These are phyloP conservation scores for Vigna radiata DNA, from an alignment of 306 rosid genomes.

Conservation along the genomic window DNA sequence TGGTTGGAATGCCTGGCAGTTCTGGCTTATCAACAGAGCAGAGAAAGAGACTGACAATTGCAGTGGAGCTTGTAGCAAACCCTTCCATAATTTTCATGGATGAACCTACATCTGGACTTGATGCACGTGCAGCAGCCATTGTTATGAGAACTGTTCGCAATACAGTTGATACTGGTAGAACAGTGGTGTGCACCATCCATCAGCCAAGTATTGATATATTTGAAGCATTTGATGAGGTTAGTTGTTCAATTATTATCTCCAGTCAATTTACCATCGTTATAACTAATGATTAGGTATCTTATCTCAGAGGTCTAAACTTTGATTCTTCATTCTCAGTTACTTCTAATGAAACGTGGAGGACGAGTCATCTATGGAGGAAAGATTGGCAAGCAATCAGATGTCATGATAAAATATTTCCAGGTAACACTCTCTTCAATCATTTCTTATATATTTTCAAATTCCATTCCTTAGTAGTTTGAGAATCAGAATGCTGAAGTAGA, in stretches of 20 bases:
- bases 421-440: conserved; percentile 46
- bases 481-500: background rate
- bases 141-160: conserved; percentile 90
- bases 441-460: conserved; percentile 17
- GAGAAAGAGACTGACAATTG: conserved; percentile 79
- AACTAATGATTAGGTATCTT: conserved; percentile 27
- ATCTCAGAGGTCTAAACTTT: conserved; percentile 28
- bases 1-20: conserved; percentile 85
- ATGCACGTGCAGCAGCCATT: conserved; percentile 89
- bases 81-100: conserved; percentile 90
- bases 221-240: conserved; percentile 91
- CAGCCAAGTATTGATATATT: conserved; percentile 87
- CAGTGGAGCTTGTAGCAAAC: conserved; percentile 91
- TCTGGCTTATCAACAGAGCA: conserved; percentile 91
- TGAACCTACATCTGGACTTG: conserved; percentile 92
- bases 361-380: conserved; percentile 79
- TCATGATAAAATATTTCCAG: conserved; percentile 81
- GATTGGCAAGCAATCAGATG: conserved; percentile 72
- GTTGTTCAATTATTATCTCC: conserved; percentile 13
- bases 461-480: conserved; percentile 11
- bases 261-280: background rate
- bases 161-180: conserved; percentile 89
- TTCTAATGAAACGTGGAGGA: conserved; percentile 90
- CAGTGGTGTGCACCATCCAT: conserved; percentile 89
- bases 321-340: conserved; percentile 59